phyloP scores from a whole-genome alignment of 2,329 filamentous ascomycete species.

The Verticillium isaacii region DNA sequence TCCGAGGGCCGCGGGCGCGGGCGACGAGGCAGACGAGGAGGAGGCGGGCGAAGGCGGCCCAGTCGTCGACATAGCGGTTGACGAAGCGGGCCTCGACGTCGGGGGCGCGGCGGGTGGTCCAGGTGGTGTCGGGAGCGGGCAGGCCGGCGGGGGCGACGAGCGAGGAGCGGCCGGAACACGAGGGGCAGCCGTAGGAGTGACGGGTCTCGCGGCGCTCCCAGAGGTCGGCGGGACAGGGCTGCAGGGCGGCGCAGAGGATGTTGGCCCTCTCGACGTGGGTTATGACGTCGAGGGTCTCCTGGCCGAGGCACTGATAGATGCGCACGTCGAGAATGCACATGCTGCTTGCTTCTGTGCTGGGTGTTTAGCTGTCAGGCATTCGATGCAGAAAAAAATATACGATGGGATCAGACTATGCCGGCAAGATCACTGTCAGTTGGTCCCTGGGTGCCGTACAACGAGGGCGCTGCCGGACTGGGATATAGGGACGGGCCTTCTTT shows the following conservation, averaged over 20 bases:
- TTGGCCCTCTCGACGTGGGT: not conserved
- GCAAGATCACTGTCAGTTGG: too few species aligned
- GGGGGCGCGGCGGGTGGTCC: not conserved
- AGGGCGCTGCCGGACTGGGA: not conserved
- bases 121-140: not conserved
- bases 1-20: not conserved
- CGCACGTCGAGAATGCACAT: slow-evolving; percentile 2
- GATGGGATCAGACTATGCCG: too few species aligned
- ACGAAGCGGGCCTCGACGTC: not conserved
- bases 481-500: not conserved
- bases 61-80: not conserved
- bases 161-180: not conserved
- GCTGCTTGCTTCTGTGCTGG: not conserved
- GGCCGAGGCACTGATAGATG: not conserved
- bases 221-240: not conserved
- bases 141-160: not conserved
- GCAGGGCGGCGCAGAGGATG: not conserved
- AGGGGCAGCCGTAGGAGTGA: not conserved
- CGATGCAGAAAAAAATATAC: too few species aligned
- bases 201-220: not conserved
- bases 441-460: too few species aligned
- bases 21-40: not conserved
- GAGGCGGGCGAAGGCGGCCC: not conserved
- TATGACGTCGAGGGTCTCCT: not conserved
- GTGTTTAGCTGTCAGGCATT: too few species aligned